Base-by-base conservation (phyloP, 371 early-diverging fungal genomes). In the Rhizomucor miehei region DNA sequence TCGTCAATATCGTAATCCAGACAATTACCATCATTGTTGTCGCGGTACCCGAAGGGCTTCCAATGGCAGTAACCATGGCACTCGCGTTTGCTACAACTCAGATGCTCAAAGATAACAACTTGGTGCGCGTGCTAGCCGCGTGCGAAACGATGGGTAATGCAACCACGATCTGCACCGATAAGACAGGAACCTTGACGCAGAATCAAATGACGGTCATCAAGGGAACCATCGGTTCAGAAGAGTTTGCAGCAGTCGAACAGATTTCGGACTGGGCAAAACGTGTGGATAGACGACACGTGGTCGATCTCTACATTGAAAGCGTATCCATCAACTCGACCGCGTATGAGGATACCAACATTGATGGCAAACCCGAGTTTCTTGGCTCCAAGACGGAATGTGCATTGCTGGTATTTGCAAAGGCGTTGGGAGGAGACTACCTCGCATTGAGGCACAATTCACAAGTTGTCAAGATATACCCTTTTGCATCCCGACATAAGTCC, bases 91-190 rank as follows among this genome's bases (percentile, higher is more conserved):
- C 95, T 14, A 94, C 95, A 2, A 89, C 89, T 19, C 85, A 89
- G 66, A 95, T 96, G 97, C 79, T 94, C 44, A 89, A 89, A 65
- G 94, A 93, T 62, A 92, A 91, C 57, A 95, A 94, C 71, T 73
- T 98, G 49, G 99, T 98, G n/a, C 86, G 97, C 47, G 88, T 92
- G 37, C 78, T 98, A 51, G 81, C 91, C 14, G 94, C 99, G 2
- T 97, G 97, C 69, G 99, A 98, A 78, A 96, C 95, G 40, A 97
- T 97, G 97, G 97, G 97, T 39, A 90, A 90, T 58, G 94, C 95
- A 24, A 98, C 97, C 12, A 91, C 93, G 8, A 91, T 98, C 35
- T 97, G 97, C 77, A 89, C 94, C 0, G 97, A 98, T 77, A 97
- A 97, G 77, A 97, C 97, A 0, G 99, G 97, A 23, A 97, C 97